phyloP scores from a whole-genome alignment of 805 yeast genomes.

The Peterozyma xylosa region DNA sequence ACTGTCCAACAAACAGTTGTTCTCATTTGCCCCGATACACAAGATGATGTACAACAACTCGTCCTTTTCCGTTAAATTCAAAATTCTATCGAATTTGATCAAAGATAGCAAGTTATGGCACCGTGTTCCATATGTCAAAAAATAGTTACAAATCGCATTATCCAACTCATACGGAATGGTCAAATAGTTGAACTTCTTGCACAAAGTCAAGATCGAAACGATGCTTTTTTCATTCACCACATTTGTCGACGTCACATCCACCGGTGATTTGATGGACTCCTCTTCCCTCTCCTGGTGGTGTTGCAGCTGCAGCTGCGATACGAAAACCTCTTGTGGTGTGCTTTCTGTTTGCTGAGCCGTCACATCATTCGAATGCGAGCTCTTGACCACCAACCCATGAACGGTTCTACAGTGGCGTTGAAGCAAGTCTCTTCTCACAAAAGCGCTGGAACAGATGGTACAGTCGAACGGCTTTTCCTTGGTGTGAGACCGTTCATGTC shows the following conservation, averaged over 20 bases:
- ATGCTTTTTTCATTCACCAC: constrained; percentile 20
- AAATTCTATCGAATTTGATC: constrained; percentile 10
- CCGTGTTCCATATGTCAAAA: constrained; percentile 17
- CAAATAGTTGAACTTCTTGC: constrained; percentile 21
- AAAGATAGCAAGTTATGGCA: constrained; percentile 23
- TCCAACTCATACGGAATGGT: constrained; percentile 11
- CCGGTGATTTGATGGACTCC: constrained; percentile 1
- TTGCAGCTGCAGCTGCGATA: constrained; percentile 10
- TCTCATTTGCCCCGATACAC: constrained; percentile 36
- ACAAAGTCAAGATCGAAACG: constrained; percentile 22
- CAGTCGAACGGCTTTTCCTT: constrained; percentile 78
- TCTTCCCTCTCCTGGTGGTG: constrained; percentile 2
- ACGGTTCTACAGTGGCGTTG: constrained; percentile 78
- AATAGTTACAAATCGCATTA: constrained; percentile 18
- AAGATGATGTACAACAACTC: constrained; percentile 35
- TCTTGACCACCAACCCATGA: constrained; percentile 34
- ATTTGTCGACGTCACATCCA: constrained; percentile 1
- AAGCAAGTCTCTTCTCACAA: constrained; percentile 70
- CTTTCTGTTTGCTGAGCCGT: neutral
- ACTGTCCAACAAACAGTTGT: constrained; percentile 25
- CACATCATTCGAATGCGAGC: constrained; percentile 6
- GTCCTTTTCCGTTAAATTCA: constrained; percentile 21
- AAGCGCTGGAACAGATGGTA: constrained; percentile 57
- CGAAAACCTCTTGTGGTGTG: neutral
- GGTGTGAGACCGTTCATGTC: constrained; percentile 77